These are phyloP conservation scores for Pyrrhoderma lamaoense DNA, from an alignment of 1,284 basidiomycete genomes.

Conservation along the genomic window DNA sequence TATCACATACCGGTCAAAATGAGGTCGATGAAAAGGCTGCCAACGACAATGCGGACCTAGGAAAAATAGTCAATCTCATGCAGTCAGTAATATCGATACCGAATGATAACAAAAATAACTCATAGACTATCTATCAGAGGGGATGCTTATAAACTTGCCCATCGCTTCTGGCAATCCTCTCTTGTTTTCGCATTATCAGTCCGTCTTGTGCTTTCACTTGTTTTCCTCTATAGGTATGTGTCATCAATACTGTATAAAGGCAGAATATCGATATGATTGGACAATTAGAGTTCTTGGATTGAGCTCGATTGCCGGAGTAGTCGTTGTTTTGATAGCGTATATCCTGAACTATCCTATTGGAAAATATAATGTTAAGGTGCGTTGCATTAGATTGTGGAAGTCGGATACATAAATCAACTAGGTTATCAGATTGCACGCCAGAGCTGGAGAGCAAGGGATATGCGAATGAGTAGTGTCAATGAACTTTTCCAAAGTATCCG, in stretches of 20 bases:
- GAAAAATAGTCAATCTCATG: slow-evolving; percentile 67
- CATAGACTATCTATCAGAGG: slow-evolving; percentile 36
- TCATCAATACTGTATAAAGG: not conserved
- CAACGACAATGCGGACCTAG: slow-evolving; percentile 47
- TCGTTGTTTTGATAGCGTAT: slow-evolving; percentile 60
- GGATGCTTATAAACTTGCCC: slow-evolving; percentile 63
- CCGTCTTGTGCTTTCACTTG: slow-evolving; percentile 63
- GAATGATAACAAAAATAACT: not conserved
- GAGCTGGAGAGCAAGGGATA: slow-evolving; percentile 66
- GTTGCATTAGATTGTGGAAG: no score
- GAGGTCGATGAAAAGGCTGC: slow-evolving; percentile 36
- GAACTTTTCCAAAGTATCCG: slow-evolving; percentile 72
- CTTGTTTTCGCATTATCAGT: slow-evolving; percentile 65
- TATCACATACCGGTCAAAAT: slow-evolving; percentile 35
- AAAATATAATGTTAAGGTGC: slow-evolving; percentile 56
- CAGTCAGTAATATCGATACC: slow-evolving; percentile 37
- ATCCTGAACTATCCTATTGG: slow-evolving; percentile 59
- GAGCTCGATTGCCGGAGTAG: slow-evolving; percentile 74
- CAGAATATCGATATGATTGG: not conserved
- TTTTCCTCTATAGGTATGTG: slow-evolving; percentile 68
- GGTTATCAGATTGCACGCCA: slow-evolving; percentile 49
- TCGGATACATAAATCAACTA: no score
- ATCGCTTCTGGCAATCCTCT: slow-evolving; percentile 66
- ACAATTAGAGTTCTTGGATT: slow-evolving; percentile 65
- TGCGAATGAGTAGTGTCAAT: slow-evolving; percentile 69